Evolutionary conservation across 768 basidiomycete species (phyloP).

Genomic region (Agaricus subrufescens): DNA sequence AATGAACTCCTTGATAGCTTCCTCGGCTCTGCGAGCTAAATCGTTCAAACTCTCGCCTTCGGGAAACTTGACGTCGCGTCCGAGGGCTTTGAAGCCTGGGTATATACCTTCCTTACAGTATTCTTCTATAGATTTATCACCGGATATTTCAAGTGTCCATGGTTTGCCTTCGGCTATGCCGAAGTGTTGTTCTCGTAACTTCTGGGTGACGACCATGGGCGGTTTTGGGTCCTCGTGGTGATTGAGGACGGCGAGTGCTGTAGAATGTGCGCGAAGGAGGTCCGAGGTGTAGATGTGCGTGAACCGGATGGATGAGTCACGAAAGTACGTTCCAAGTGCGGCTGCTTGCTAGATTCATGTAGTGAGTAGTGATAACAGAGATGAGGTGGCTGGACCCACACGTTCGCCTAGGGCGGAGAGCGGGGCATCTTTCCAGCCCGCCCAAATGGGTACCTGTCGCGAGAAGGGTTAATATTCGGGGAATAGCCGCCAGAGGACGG

Average conservation of each 20-base stretch:
- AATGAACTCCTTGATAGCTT: constrained; percentile 48
- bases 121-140: constrained; percentile 32
- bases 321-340: constrained; percentile 53
- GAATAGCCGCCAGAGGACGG: neutral
- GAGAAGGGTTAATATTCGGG: neutral
- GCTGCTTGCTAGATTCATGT: constrained; percentile 44
- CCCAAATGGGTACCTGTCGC: constrained; percentile 48
- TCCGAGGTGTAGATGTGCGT: constrained; percentile 63
- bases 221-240: constrained; percentile 51
- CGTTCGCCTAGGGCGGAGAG: constrained; percentile 62
- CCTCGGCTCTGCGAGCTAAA: constrained; percentile 47
- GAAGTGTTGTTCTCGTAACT: constrained; percentile 68
- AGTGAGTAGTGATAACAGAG: neutral
- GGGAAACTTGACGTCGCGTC: constrained; percentile 52
- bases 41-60: constrained; percentile 67
- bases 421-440: constrained; percentile 76
- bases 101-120: constrained; percentile 47
- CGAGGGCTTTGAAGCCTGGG: constrained; percentile 36
- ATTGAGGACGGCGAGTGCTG: constrained; percentile 50
- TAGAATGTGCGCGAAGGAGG: constrained; percentile 59
- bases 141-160: constrained; percentile 35
- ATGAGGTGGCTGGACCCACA: neutral
- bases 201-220: constrained; percentile 44
- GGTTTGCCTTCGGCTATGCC: constrained; percentile 66
- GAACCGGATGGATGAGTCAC: constrained; percentile 35